Percentiles rank a stretch among this genome's conserved stretches.
Conservation (phyloP, 2,329 filamentous ascomycete genomes). For the Fusarium brachygibbosum region DNA sequence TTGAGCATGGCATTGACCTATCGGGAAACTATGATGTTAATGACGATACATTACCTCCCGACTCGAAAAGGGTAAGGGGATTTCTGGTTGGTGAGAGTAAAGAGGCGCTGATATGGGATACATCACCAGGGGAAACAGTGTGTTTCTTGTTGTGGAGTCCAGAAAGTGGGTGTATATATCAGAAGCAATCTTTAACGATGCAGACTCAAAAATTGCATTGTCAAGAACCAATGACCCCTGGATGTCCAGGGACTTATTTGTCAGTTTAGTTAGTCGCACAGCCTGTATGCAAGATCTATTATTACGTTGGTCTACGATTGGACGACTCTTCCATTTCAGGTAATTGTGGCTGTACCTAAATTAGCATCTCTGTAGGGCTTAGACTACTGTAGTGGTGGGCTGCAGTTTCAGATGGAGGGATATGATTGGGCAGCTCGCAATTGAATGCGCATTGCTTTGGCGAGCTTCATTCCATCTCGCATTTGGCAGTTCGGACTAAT, state of each 20-base stretch:
- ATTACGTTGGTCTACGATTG: not conserved
- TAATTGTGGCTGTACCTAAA: not conserved
- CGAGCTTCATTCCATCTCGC: conserved; percentile 21
- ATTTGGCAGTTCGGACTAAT: conserved; percentile 11
- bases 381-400: not conserved
- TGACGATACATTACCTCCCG: conserved; percentile 24
- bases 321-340: not conserved
- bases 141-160: not conserved
- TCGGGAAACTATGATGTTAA: conserved; percentile 16
- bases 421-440: conserved; percentile 37
- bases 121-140: not conserved
- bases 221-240: not conserved
- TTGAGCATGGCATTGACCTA: conserved; percentile 56
- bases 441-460: conserved; percentile 31
- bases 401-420: not conserved
- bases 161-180: not conserved
- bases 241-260: not conserved
- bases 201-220: not conserved
- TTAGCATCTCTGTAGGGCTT: conserved; percentile 22
- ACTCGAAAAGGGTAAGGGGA: conserved; percentile 39
- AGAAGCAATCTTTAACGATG: not conserved
- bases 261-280: not conserved
- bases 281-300: not conserved
- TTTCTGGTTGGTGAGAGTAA: conserved; percentile 6
- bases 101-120: conserved; percentile 1